Evolutionary conservation across 1,284 basidiomycete species (phyloP).

Genomic region (Phylloporus sp.): DNA sequence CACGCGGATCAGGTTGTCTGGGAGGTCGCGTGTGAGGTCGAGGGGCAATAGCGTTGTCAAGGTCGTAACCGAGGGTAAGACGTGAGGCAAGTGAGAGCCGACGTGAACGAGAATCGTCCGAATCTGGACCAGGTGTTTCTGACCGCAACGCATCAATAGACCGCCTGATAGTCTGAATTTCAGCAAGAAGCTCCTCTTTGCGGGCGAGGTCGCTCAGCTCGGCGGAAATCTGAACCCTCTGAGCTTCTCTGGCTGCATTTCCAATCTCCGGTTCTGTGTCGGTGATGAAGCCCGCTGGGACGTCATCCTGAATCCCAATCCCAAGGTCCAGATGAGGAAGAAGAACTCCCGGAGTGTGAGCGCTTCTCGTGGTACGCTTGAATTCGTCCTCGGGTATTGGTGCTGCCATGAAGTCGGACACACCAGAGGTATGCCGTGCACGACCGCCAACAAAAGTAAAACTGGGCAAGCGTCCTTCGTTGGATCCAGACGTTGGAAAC

Average conservation of each 20-base stretch:
- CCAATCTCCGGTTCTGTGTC: constrained; percentile 30
- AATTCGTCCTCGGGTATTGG: constrained; percentile 61
- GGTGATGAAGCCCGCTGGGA: constrained; percentile 69
- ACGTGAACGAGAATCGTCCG: constrained; percentile 58
- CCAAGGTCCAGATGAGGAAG: constrained; percentile 78
- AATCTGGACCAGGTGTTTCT: constrained; percentile 63
- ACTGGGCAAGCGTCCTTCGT: constrained; percentile 52
- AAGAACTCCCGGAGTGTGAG: constrained; percentile 55
- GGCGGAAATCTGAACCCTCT: constrained; percentile 43
- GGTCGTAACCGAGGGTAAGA: constrained; percentile 68
- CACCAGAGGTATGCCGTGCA: constrained; percentile 60
- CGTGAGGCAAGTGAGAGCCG: constrained; percentile 68
- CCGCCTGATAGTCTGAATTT: constrained; percentile 77
- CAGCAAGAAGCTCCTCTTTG: constrained; percentile 70
- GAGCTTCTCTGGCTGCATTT: constrained; percentile 43
- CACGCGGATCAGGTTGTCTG: constrained; percentile 65
- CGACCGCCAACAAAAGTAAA: constrained; percentile 55
- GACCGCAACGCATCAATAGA: constrained; percentile 75
- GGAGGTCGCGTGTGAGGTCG: constrained; percentile 67
- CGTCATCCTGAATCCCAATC: constrained; percentile 68
- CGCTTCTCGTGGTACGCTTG: constrained; percentile 50
- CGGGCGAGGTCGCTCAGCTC: constrained; percentile 64
- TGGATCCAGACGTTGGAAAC: constrained; percentile 52
- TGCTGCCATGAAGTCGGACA: constrained; percentile 74
- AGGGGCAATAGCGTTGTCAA: constrained; percentile 51